phyloP scores from a whole-genome alignment of 441 rosid genomes.

The Theobroma grandiflorum region DNA sequence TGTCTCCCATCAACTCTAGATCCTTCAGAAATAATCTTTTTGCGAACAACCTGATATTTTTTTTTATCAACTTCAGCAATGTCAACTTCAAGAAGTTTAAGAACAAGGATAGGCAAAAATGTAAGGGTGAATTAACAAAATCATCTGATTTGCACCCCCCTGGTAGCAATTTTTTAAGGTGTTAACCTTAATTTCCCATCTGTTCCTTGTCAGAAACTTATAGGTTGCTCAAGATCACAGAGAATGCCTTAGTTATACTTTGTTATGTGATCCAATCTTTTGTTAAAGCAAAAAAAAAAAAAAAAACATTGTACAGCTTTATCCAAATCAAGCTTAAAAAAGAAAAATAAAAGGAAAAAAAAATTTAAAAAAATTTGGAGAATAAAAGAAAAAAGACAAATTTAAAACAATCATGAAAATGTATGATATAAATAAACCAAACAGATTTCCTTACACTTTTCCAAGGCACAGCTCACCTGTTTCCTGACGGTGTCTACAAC shows the following conservation, averaged over 20 bases:
- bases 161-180: background rate
- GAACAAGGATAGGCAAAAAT: conserved; percentile 24
- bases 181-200: background rate
- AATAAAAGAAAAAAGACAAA: too few species aligned
- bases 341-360: conserved; percentile 17
- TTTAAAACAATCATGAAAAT: background rate
- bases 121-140: conserved; percentile 22
- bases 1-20: conserved; percentile 91
- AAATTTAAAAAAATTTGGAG: background rate
- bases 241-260: background rate
- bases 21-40: conserved; percentile 87
- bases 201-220: background rate
- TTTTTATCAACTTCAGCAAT: conserved; percentile 28
- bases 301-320: background rate
- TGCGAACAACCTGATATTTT: conserved; percentile 80
- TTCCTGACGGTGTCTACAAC: conserved; percentile 91
- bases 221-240: background rate
- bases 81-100: conserved; percentile 27
- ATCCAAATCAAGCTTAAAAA: background rate
- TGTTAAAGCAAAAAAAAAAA: conserved; percentile 4
- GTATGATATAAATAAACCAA: background rate
- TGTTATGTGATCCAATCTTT: background rate
- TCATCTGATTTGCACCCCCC: background rate
- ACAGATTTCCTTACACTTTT: background rate
- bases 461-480: conserved; percentile 55